Evolutionary conservation across 805 yeast species (phyloP).

Genomic region (Metschnikowia shivogae): DNA sequence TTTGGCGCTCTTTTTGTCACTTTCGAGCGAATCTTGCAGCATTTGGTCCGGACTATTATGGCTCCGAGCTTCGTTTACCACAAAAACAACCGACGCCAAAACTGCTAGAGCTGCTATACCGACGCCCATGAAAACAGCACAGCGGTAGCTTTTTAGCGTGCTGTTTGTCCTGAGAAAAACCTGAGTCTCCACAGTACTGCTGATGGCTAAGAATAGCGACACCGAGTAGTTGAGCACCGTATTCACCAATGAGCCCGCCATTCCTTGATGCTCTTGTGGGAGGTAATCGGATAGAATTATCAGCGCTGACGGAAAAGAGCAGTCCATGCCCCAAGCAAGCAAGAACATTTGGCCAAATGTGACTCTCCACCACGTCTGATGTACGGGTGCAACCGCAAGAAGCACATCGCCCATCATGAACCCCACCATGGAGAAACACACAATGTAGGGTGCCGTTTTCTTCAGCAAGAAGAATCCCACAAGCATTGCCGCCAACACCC

Average conservation of each 20-base stretch:
- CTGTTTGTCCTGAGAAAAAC: slow-evolving; percentile 7
- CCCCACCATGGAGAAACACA: slow-evolving; percentile 48
- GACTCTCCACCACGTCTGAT: slow-evolving; percentile 57
- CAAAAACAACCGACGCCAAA: slow-evolving; percentile 23
- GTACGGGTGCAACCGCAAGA: slow-evolving; percentile 52
- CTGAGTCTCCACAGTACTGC: slow-evolving; percentile 55
- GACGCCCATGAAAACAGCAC: slow-evolving; percentile 56
- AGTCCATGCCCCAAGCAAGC: slow-evolving; percentile 71
- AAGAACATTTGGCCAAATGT: slow-evolving; percentile 53
- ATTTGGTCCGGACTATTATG: background rate
- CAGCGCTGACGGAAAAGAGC: slow-evolving; percentile 72
- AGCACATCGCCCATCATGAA: slow-evolving; percentile 54
- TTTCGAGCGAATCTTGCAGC: background rate
- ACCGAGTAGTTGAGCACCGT: slow-evolving; percentile 70
- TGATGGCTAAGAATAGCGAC: slow-evolving; percentile 65
- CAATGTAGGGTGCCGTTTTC: slow-evolving; percentile 46
- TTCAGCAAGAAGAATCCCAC: slow-evolving; percentile 47
- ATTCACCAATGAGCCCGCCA: slow-evolving; percentile 70
- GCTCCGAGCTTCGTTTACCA: slow-evolving; percentile 4
- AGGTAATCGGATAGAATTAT: slow-evolving; percentile 55
- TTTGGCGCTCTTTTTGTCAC: background rate
- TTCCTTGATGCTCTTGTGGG: slow-evolving; percentile 66
- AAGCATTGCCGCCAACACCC: slow-evolving; percentile 50
- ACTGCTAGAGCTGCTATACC: slow-evolving; percentile 55
- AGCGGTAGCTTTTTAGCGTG: slow-evolving; percentile 45